These are phyloP conservation scores for Camelina neglecta DNA, from an alignment of 345 rosid genomes.

Conservation along the genomic window DNA sequence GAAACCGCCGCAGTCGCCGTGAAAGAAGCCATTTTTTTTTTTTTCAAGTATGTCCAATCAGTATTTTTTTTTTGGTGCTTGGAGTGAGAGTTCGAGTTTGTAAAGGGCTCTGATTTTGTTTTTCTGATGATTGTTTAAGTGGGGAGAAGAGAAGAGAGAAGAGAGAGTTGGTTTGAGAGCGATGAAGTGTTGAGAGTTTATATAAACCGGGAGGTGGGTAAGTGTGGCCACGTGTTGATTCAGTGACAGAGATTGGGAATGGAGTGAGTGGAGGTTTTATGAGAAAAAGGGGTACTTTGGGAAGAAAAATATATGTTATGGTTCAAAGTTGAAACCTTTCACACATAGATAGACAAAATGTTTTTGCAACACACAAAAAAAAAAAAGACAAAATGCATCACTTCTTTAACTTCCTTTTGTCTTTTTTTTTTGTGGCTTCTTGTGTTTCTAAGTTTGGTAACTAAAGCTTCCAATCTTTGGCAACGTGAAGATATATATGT, in stretches of 20 bases:
- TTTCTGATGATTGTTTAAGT: neutral
- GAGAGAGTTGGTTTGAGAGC: slow-evolving; percentile 45
- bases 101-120: slow-evolving; percentile 29
- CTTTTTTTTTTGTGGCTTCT: slow-evolving; percentile 5
- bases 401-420: slow-evolving; percentile 30
- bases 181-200: slow-evolving; percentile 41
- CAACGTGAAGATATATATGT: slow-evolving; percentile 1
- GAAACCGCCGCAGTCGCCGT: slow-evolving; percentile 45
- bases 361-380: no score
- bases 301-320: neutral
- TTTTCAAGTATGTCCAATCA: neutral
- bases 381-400: slow-evolving; percentile 25
- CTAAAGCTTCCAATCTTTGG: slow-evolving; percentile 14
- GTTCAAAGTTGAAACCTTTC: slow-evolving; percentile 37
- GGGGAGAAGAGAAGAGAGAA: slow-evolving; percentile 29
- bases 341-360: slow-evolving; percentile 35
- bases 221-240: slow-evolving; percentile 46
- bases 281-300: slow-evolving; percentile 26
- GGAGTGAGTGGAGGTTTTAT: slow-evolving; percentile 17
- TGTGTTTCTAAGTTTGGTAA: slow-evolving; percentile 29
- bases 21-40: slow-evolving; percentile 43
- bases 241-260: slow-evolving; percentile 20
- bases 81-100: slow-evolving; percentile 16
- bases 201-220: slow-evolving; percentile 42
- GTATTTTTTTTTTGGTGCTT: slow-evolving; percentile 22